phyloP scores from a whole-genome alignment of 441 rosid genomes.

The Pelargonium citronellum region DNA sequence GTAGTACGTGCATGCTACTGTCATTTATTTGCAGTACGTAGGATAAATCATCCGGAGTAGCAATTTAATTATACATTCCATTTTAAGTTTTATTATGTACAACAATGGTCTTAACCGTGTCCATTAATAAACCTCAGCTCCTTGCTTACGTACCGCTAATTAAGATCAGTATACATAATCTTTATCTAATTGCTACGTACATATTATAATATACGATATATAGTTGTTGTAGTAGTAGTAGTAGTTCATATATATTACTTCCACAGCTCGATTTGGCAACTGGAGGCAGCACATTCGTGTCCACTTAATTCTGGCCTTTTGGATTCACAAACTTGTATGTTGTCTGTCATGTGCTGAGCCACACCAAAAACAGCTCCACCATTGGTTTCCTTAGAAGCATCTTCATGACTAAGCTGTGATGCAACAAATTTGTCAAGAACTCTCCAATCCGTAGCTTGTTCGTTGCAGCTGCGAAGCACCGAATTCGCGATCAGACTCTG shows the following conservation, averaged over 20 bases:
- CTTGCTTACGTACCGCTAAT: no score
- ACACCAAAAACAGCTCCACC: not conserved
- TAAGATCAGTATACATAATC: not conserved
- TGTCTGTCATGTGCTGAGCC: not conserved
- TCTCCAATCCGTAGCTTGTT: slow-evolving; percentile 87
- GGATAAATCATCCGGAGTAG: not conserved
- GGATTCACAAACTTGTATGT: slow-evolving; percentile 31
- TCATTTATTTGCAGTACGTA: not conserved
- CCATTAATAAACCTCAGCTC: not conserved
- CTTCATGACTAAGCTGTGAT: slow-evolving; percentile 85
- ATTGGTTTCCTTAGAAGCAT: slow-evolving; percentile 38
- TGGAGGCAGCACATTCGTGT: slow-evolving; percentile 59
- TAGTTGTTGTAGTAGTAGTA: not conserved
- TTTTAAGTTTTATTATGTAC: slow-evolving; percentile 51
- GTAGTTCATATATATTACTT: slow-evolving; percentile 35
- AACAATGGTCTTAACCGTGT: slow-evolving; percentile 18
- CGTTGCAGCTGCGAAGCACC: slow-evolving; percentile 29
- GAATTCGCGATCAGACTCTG: slow-evolving; percentile 43
- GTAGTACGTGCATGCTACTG: not conserved
- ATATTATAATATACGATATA: no score
- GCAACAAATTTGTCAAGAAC: slow-evolving; percentile 95
- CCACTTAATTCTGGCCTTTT: slow-evolving; percentile 40
- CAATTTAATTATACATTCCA: slow-evolving; percentile 19
- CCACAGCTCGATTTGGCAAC: slow-evolving; percentile 85
- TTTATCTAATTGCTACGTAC: slow-evolving; percentile 25